A percentile compares a stretch with the other conserved stretches of the same genome.
Conservation (phyloP, 495 filamentous ascomycete species). For the Tuber calosporum region DNA sequence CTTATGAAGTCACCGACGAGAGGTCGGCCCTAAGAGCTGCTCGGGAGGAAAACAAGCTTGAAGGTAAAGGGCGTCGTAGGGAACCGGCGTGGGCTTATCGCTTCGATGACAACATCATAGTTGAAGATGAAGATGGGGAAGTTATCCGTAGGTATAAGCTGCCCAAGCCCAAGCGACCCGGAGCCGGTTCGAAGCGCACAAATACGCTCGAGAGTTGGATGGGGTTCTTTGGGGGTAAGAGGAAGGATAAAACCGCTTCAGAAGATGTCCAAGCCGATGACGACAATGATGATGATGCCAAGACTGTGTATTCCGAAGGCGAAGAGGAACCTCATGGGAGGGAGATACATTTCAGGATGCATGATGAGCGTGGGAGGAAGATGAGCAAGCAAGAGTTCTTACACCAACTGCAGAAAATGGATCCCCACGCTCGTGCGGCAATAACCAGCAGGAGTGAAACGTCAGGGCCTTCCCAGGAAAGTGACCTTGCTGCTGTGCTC, state of each 20-base stretch:
- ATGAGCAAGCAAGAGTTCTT: slow-evolving; percentile 94
- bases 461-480: slow-evolving; percentile 47
- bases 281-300: slow-evolving; percentile 42
- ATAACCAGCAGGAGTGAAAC: slow-evolving; percentile 59
- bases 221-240: not conserved
- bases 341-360: slow-evolving; percentile 82
- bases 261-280: slow-evolving; percentile 46
- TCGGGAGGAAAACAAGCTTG: slow-evolving; percentile 26
- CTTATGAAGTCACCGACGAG: slow-evolving; percentile 37
- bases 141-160: slow-evolving; percentile 90
- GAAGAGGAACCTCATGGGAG: slow-evolving; percentile 40
- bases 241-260: slow-evolving; percentile 51
- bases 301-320: slow-evolving; percentile 37
- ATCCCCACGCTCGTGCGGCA: slow-evolving; percentile 65
- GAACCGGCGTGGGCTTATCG: slow-evolving; percentile 84
- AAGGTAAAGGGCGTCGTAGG: slow-evolving; percentile 36
- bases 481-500: slow-evolving; percentile 55
- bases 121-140: slow-evolving; percentile 95
- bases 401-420: slow-evolving; percentile 68
- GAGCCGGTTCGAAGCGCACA: slow-evolving; percentile 15
- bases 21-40: slow-evolving; percentile 33
- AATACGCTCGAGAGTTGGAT: slow-evolving; percentile 13
- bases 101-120: slow-evolving; percentile 74
- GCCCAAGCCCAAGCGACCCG: slow-evolving; percentile 40
- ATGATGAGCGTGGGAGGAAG: slow-evolving; percentile 58